Conservation (phyloP, 345 rosid species). For the Salix suchowensis region DNA sequence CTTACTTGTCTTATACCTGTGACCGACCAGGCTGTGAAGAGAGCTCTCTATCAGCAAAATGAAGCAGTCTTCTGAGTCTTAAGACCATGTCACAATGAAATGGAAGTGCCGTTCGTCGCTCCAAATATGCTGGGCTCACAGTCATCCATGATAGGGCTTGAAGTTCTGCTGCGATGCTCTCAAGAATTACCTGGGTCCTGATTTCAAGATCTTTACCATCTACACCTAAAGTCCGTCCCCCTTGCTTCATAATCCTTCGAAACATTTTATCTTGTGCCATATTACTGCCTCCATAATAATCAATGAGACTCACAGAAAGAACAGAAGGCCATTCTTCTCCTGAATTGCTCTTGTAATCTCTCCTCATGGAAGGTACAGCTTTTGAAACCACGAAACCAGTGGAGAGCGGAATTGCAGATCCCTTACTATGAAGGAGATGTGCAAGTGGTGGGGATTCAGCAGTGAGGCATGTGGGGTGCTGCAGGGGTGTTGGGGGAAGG, state of each 20-base stretch:
- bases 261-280: constrained; percentile 44
- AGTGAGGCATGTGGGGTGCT: constrained; percentile 88
- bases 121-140: constrained; percentile 79
- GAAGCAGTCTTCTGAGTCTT: constrained; percentile 88
- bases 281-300: constrained; percentile 71
- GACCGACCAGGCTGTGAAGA: constrained; percentile 41
- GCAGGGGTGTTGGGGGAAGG: constrained; percentile 86
- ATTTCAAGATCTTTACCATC: constrained; percentile 73
- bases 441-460: constrained; percentile 99
- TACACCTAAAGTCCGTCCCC: constrained; percentile 45
- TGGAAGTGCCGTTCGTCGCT: constrained; percentile 76
- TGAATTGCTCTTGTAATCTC: constrained; percentile 54
- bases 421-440: constrained; percentile 98
- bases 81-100: constrained; percentile 96
- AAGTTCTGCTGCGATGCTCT: constrained; percentile 83
- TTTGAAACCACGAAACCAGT: constrained; percentile 90
- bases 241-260: constrained; percentile 54
- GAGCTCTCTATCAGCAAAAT: constrained; percentile 75
- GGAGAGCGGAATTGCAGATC: constrained; percentile 75
- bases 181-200: constrained; percentile 73
- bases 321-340: constrained; percentile 96
- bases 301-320: constrained; percentile 80
- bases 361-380: constrained; percentile 85
- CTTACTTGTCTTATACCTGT: constrained; percentile 8
- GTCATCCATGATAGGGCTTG: constrained; percentile 99